These are phyloP conservation scores for Aspergillus costaricaensis DNA, from an alignment of 2,329 filamentous ascomycete genomes.

Conservation along the genomic window DNA sequence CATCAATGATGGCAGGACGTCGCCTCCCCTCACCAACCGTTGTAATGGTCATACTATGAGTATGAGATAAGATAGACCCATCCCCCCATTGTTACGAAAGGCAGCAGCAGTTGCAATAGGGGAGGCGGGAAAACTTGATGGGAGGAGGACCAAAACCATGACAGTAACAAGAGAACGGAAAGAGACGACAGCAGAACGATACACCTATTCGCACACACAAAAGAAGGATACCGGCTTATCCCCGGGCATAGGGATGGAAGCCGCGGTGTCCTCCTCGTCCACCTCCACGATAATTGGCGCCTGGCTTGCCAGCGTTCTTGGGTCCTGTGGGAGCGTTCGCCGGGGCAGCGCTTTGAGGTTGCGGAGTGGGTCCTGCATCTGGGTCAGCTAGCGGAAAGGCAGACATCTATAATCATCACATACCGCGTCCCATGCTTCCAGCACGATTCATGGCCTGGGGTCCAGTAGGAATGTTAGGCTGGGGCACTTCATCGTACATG, in stretches of 20 bases:
- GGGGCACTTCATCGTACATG: conserved; percentile 95
- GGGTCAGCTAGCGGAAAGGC: conserved; percentile 31
- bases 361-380: conserved; percentile 42
- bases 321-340: conserved; percentile 90
- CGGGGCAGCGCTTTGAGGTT: conserved; percentile 59
- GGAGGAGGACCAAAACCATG: conserved; percentile 4
- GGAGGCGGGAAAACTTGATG: not conserved
- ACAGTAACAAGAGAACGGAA: not conserved
- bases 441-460: conserved; percentile 51
- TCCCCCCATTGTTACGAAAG: not conserved
- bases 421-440: conserved; percentile 45
- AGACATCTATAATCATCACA: conserved; percentile 17
- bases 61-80: too few relatives aligned
- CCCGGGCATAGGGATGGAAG: conserved; percentile 73
- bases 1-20: not conserved
- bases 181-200: conserved; percentile 3
- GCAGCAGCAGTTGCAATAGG: not conserved
- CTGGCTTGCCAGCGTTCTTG: conserved; percentile 89
- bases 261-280: conserved; percentile 73
- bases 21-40: not conserved
- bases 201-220: not conserved
- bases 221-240: conserved; percentile 15
- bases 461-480: conserved; percentile 66
- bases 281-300: conserved; percentile 90
- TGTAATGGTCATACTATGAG: not conserved